Evolutionary conservation across 164 flowering plant species (phyloP).

Genomic region (Chloranthus sessilifolius): DNA sequence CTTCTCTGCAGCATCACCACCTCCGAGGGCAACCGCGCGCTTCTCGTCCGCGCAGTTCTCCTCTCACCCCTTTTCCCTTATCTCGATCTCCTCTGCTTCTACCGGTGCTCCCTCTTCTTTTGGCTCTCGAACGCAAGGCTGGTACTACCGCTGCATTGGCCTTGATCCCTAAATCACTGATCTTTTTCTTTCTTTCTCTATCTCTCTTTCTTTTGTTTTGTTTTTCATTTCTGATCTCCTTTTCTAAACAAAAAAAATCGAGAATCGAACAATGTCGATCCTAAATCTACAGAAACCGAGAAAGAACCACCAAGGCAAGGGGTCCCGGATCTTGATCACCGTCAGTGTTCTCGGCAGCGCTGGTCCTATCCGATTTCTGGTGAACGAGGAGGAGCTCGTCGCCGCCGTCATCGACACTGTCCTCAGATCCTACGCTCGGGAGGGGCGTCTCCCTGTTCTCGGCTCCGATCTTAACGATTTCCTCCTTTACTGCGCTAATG

Average conservation of each 20-base stretch:
- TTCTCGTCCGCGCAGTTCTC: constrained; percentile 3
- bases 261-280: background rate
- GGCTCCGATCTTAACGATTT: constrained; percentile 52
- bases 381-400: constrained; percentile 45
- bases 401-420: constrained; percentile 47
- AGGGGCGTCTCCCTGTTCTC: constrained; percentile 61
- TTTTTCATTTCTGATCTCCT: background rate
- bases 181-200: background rate
- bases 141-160: constrained; percentile 96
- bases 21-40: constrained; percentile 10
- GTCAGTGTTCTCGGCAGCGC: constrained; percentile 59
- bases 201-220: background rate
- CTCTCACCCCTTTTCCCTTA: no score
- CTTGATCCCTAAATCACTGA: constrained; percentile 55
- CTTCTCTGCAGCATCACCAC: background rate
- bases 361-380: constrained; percentile 57
- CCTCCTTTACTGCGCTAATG: constrained; percentile 38
- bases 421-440: constrained; percentile 57
- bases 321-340: constrained; percentile 43
- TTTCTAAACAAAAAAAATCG: no score
- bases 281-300: constrained; percentile 24
- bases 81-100: background rate
- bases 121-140: constrained; percentile 66
- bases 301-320: constrained; percentile 25
- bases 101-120: constrained; percentile 14